Base-by-base conservation (phyloP, 352 stramenopile genomes). In the Pythium phragmiticola region DNA sequence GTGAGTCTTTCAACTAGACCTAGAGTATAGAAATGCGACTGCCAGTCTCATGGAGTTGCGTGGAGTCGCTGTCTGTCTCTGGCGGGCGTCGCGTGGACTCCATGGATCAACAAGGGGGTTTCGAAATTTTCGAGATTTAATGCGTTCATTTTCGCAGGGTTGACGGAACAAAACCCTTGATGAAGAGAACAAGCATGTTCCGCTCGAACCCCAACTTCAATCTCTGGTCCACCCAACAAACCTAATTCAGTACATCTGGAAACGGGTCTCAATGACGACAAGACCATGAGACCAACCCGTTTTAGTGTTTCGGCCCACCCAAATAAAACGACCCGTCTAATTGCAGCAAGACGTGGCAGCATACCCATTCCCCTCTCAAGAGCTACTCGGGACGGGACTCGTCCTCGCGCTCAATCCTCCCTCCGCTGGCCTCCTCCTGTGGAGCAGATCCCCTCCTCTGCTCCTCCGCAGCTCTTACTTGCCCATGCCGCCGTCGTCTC, bases 261-360 rank as follows among this genome's bases (percentile, higher is more conserved):
- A 9, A 37, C 23, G 23, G 45, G 45, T 30, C n/a, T 26, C 28
- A 5, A 7, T 4, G 7, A 39, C 34, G 26, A 30, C 34, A 39
- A 46, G 39, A 55, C 26, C 26, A 30, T 28, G 33, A n/a, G 50
- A 33, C 34, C 23, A 23, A 60, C 36, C 37, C 19, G 21, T 57
- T 37, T 37, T 7, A 37, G 3, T 45, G 4, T 7, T 7, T 7
- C 4, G 26, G 4, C 26, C 26, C 26, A 30, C 4, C 37, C 21
- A 34, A 36, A 16, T 41, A 8, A 56, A 57, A 55, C 34, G 57
- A 12, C 45, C 57, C 57, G 46, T 56, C 57, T 63, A 63, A 63
- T 63, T 63, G 47, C 33, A 45, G 28, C 17, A 39, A 9, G 5
- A 63, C 57, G 57, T 63, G 57, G 55, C 55, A 53, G 34, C 47